phyloP scores from a whole-genome alignment of 2,329 filamentous ascomycete genomes.

The Fusarium hostae region DNA sequence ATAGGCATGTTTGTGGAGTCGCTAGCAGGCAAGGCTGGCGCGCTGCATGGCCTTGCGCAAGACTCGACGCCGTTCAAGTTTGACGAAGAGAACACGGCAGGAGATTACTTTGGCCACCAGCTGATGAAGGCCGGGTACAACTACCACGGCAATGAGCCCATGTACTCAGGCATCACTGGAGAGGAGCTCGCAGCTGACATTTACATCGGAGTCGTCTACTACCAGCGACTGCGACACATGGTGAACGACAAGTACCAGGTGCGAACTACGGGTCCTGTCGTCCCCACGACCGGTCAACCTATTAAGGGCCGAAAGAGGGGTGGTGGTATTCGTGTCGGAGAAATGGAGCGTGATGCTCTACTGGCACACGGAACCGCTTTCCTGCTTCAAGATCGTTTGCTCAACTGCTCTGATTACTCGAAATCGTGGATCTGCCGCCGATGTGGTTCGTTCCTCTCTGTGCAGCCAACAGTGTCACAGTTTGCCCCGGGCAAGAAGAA shows the following conservation, averaged over 20 bases:
- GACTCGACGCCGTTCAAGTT: constrained; percentile 97
- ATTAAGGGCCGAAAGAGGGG: constrained; percentile 97
- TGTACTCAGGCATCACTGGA: constrained; percentile 97
- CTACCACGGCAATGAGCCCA: constrained; percentile 97
- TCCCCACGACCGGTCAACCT: constrained; percentile 90
- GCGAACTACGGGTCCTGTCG: constrained; percentile 92
- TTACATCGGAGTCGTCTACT: constrained; percentile 97
- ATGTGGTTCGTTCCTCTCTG: constrained; percentile 91
- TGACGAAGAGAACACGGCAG: constrained; percentile 89
- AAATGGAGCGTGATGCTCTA: constrained; percentile 97
- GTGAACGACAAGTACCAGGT: constrained; percentile 99
- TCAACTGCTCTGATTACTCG: constrained; percentile 97
- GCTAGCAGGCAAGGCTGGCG: constrained; percentile 92
- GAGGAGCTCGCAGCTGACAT: constrained; percentile 95
- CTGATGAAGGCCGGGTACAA: constrained; percentile 96
- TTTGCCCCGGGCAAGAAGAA: constrained; percentile 71
- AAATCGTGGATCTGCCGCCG: constrained; percentile 88
- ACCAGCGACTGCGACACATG: constrained; percentile 98
- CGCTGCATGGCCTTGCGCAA: constrained; percentile 93
- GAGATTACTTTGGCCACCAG: constrained; percentile 95
- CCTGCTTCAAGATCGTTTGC: constrained; percentile 90
- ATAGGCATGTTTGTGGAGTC: constrained; percentile 99
- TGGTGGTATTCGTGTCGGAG: constrained; percentile 97
- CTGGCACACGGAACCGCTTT: constrained; percentile 96
- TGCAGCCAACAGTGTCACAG: constrained; percentile 79